These are phyloP conservation scores for Cynanchum wilfordii DNA, from an alignment of 257 asterid genomes.

Conservation along the genomic window DNA sequence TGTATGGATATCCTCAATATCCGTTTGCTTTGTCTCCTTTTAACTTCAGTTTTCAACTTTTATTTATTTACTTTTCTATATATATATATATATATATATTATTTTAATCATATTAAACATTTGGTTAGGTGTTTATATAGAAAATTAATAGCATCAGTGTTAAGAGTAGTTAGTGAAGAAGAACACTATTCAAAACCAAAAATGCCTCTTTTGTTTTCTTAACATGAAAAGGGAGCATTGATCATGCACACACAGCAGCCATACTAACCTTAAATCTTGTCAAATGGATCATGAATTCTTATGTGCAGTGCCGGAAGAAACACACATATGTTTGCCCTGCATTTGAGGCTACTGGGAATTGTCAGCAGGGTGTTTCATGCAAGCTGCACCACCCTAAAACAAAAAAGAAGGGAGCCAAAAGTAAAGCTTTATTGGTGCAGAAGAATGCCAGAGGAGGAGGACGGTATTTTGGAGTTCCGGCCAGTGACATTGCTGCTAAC, in stretches of 20 bases:
- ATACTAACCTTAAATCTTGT: constrained; percentile 43
- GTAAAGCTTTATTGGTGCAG: constrained; percentile 38
- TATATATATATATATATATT: too few species aligned
- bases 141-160: background rate
- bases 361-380: constrained; percentile 66
- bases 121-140: background rate
- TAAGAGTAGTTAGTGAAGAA: background rate
- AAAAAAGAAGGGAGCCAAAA: constrained; percentile 42
- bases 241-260: constrained; percentile 19
- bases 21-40: background rate
- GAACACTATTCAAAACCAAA: background rate
- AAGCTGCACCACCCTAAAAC: constrained; percentile 93
- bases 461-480: constrained; percentile 80
- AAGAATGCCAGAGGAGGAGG: constrained; percentile 45
- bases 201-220: background rate
- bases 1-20: background rate
- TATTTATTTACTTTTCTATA: too few species aligned
- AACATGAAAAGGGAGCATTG: background rate
- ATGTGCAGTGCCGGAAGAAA: constrained; percentile 94
- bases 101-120: too few species aligned
- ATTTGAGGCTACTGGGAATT: constrained; percentile 71
- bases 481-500: constrained; percentile 29
- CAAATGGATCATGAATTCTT: constrained; percentile 45
- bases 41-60: background rate
- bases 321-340: constrained; percentile 80